Evolutionary conservation across 2,329 filamentous ascomycete genomes (phyloP), one percentile per base, ranked within the genome.

Genomic region (Canariomyces notabilis): DNA sequence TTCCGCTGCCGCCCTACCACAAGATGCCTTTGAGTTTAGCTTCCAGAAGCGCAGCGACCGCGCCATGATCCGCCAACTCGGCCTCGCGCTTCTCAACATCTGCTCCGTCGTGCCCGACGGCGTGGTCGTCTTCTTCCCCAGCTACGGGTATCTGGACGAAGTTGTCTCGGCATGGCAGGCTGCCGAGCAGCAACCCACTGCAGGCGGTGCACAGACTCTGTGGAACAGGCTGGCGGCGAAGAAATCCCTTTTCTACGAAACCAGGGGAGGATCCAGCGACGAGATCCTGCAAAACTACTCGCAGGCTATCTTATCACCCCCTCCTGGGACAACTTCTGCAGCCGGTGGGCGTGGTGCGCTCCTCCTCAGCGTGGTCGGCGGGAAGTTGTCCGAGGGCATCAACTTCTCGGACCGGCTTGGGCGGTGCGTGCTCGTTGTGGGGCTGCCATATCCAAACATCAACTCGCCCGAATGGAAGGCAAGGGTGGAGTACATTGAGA

Each of bases 381-480:
- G 93, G 12, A 95, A 91, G 56, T 84, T 98, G 69, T 95, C 88
- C 48, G 93, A 98, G 67, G 93, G 93, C 54, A 98, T 98, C 70
- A 98, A 98, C 67, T 98, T 98, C 69, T 91, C 88, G 0, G 90
- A 98, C 67, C 75, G 77, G 3, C 80, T 98, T 0, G 93, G 93
- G 1, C 83, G 93, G 20, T 91, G 87, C 44, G 89, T 98, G 7
- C 72, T 95, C 12, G 85, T 97, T n/a, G 80, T 97, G 12, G 93
- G 93, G 0, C 71, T 98, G 4, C 93, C 93, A 0, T 98, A 94
- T 57, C 89, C 93, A 0, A 98, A 97, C 57, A 82, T 89, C 43
- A 80, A 87, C 56, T 89, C 86, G 8, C 83, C 89, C 1, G 89
- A 96, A 59, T 97, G 91, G 91, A 89, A 88, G 64, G 89, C 91